Conservation (phyloP, 768 basidiomycete genomes). For the Russula foetens region DNA sequence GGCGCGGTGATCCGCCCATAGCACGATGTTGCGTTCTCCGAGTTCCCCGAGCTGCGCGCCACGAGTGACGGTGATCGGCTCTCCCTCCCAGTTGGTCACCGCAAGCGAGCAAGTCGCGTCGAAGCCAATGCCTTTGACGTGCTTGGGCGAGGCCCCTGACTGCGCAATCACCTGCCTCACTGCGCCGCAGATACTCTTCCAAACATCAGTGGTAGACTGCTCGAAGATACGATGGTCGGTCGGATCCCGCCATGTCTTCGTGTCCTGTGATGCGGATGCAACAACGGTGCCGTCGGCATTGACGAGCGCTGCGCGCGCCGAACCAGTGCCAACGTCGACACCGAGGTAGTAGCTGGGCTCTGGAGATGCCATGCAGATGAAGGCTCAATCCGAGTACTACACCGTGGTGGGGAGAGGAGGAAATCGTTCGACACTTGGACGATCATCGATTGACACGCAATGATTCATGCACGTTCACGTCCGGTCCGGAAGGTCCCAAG, state of each 20-base stretch:
- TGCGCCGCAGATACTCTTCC: constrained; percentile 57
- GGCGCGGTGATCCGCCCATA: constrained; percentile 97
- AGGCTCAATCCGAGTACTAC: not conserved
- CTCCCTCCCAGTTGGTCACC: constrained; percentile 65
- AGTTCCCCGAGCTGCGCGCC: constrained; percentile 52
- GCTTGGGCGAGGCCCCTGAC: constrained; percentile 44
- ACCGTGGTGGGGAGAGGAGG: not conserved
- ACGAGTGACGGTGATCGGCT: constrained; percentile 67
- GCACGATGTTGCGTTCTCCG: constrained; percentile 78
- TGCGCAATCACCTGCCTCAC: constrained; percentile 55
- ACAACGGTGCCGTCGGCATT: constrained; percentile 57
- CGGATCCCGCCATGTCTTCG: constrained; percentile 78
- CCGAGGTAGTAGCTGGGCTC: constrained; percentile 52
- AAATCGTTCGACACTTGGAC: not conserved
- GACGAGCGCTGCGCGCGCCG: constrained; percentile 80
- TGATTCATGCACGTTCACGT: not conserved
- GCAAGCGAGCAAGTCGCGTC: constrained; percentile 97
- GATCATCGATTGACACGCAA: not conserved
- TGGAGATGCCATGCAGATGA: constrained; percentile 27
- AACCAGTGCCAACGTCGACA: constrained; percentile 88
- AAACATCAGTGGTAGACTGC: constrained; percentile 88
- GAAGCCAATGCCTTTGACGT: constrained; percentile 84
- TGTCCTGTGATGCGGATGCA: constrained; percentile 74
- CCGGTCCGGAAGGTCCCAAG: constrained; percentile 47
- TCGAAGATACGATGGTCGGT: constrained; percentile 91